phyloP scores from a whole-genome alignment of 2,329 filamentous ascomycete species.

The Diaporthe sp. region DNA sequence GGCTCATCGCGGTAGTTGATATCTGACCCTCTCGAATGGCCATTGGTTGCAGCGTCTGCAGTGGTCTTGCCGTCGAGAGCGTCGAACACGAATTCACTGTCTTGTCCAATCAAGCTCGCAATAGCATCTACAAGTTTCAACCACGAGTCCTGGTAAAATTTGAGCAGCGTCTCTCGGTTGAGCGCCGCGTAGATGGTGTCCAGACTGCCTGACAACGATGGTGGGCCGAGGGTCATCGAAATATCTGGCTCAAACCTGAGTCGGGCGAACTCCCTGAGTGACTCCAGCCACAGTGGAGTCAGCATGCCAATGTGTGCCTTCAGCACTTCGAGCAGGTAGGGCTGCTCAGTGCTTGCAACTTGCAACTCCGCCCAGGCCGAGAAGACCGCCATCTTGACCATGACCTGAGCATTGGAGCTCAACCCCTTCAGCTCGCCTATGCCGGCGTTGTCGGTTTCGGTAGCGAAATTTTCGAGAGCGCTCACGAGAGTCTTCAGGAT shows the following conservation, averaged over 20 bases:
- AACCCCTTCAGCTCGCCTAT: slow-evolving; percentile 95
- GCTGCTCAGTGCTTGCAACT: slow-evolving; percentile 92
- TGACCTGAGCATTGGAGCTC: slow-evolving; percentile 95
- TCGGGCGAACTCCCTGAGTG: slow-evolving; percentile 91
- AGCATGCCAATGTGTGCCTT: slow-evolving; percentile 91
- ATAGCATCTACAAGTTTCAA: slow-evolving; percentile 97
- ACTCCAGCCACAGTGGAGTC: slow-evolving; percentile 94
- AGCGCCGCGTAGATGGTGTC: slow-evolving; percentile 96
- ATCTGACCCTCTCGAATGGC: slow-evolving; percentile 75
- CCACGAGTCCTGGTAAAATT: slow-evolving; percentile 98
- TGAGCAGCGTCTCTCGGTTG: slow-evolving; percentile 92
- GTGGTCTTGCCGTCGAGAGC: slow-evolving; percentile 88
- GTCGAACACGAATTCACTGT: slow-evolving; percentile 97
- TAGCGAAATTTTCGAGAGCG: slow-evolving; percentile 92
- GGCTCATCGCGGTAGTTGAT: slow-evolving; percentile 99
- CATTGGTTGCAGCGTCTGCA: slow-evolving; percentile 62
- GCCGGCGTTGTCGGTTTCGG: slow-evolving; percentile 82
- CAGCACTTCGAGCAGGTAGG: slow-evolving; percentile 88
- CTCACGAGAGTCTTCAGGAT: slow-evolving; percentile 94
- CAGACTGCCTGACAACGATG: slow-evolving; percentile 85
- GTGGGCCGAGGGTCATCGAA: slow-evolving; percentile 87
- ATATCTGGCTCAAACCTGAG: slow-evolving; percentile 96
- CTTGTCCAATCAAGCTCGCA: slow-evolving; percentile 95
- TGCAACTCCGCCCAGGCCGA: slow-evolving; percentile 98
- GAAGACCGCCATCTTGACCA: slow-evolving; percentile 98